phyloP scores from a whole-genome alignment of 2,329 filamentous ascomycete species.

The Fusarium nurragi region DNA sequence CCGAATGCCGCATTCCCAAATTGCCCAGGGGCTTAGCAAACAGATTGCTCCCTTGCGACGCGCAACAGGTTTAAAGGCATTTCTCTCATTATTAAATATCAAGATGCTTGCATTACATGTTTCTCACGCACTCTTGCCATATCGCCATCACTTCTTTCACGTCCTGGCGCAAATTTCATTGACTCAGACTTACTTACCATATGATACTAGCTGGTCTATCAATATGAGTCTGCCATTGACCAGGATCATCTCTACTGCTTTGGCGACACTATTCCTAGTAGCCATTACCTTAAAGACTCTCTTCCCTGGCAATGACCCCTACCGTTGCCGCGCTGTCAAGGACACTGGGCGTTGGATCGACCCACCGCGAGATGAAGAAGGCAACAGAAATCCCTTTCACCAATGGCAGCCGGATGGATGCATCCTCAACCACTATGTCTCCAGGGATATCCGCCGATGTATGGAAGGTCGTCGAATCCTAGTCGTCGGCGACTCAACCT shows the following conservation, averaged over 20 bases:
- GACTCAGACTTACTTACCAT: too few relatives aligned
- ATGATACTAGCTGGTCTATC: too few relatives aligned
- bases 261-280: background rate
- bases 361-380: slow-evolving; percentile 41
- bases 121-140: too few relatives aligned
- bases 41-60: too few relatives aligned
- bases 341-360: slow-evolving; percentile 60
- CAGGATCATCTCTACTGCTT: background rate
- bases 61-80: too few relatives aligned
- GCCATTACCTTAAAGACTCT: background rate
- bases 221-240: background rate
- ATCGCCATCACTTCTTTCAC: too few relatives aligned
- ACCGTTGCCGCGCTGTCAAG: slow-evolving; percentile 62
- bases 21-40: too few relatives aligned
- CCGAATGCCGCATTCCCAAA: background rate
- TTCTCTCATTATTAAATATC: too few relatives aligned
- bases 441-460: slow-evolving; percentile 61
- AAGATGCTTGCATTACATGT: too few relatives aligned
- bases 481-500: slow-evolving; percentile 68
- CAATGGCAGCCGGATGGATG: slow-evolving; percentile 69
- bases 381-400: slow-evolving; percentile 47
- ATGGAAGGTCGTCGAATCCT: slow-evolving; percentile 60
- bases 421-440: slow-evolving; percentile 64
- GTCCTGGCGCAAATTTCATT: too few relatives aligned
- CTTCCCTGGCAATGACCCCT: slow-evolving; percentile 53